Evolutionary conservation across 2,329 filamentous ascomycete genomes (phyloP), one percentile per base, ranked within the genome.

Genomic region (Akanthomyces uredinophilus): DNA sequence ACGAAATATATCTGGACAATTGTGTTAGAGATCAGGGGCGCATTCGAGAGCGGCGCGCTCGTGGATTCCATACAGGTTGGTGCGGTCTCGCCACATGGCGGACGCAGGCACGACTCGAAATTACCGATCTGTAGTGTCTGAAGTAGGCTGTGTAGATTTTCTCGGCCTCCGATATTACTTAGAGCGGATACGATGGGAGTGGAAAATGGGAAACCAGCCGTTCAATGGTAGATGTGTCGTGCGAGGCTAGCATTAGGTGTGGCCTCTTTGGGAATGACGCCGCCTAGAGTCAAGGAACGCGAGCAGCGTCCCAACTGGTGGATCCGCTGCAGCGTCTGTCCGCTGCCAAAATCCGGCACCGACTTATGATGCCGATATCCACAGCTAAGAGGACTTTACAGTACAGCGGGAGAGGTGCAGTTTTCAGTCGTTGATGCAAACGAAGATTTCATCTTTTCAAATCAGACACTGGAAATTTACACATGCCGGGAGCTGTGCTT

Each of bases 21-120:
- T 58, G 57, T 62, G 67, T 76, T 68, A 75, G 60, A 8, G n/a
- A 60, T 37, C 27, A 60, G n/a, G 57, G 37, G 49, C 49, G 49
- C 49, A 60, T 39, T 60, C 8, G 27, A 49, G 49, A 52, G 11
- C 24, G 54, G 13, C 8, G 47, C 49, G 29, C 20, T 11, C 13
- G 49, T 53, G 49, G 29, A 8, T 60, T 49, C 44, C 85, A 70
- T 87, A 97, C 92, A 99, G 90, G 75, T 98, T 99, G 70, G 95
- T 99, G 79, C 95, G 90, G 84, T 99, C 95, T 82, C 95, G 92
- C 93, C 93, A 99, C 92, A 96, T 96, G 80, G 84, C 88, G 87
- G 83, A 83, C 81, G 79, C 78, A 64, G 39, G 53, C 20, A 37
- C 49, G 24, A n/a, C 47, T 24, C 46, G 37, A 37, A 37, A 47